A percentile compares a stretch with the other conserved stretches of the same genome.
phyloP scores from a whole-genome alignment of 345 rosid genomes.

The Carallia brachiata region DNA sequence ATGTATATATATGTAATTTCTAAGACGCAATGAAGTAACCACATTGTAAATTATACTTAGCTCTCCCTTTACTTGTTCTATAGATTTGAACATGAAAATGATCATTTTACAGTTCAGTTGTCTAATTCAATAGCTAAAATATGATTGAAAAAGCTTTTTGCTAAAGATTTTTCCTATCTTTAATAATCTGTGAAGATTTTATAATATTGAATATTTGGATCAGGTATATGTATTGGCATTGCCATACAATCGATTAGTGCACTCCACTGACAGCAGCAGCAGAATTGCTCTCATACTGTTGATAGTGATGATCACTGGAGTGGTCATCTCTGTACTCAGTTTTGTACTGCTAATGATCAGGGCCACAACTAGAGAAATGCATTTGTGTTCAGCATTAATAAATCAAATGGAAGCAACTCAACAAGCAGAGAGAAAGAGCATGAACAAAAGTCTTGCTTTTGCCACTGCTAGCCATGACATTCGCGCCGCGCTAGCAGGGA shows the following conservation, averaged over 20 bases:
- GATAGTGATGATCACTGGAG: slow-evolving; percentile 20
- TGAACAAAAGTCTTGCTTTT: slow-evolving; percentile 68
- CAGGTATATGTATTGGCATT: slow-evolving; percentile 59
- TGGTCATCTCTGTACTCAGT: slow-evolving; percentile 24
- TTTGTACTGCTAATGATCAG: slow-evolving; percentile 37
- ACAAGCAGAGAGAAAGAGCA: slow-evolving; percentile 72
- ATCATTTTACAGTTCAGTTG: no score
- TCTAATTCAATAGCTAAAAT: no score
- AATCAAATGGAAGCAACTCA: slow-evolving; percentile 78
- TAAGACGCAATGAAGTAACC: no score
- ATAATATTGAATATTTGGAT: not conserved
- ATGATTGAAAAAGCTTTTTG: no score
- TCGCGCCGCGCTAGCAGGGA: slow-evolving; percentile 60
- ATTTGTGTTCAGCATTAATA: slow-evolving; percentile 44
- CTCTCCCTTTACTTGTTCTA: no score
- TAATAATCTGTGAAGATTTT: not conserved
- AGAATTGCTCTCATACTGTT: slow-evolving; percentile 28
- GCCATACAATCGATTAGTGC: slow-evolving; percentile 29
- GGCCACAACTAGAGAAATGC: slow-evolving; percentile 50
- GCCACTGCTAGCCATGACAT: slow-evolving; percentile 82
- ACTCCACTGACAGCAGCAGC: slow-evolving; percentile 20
- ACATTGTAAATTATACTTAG: no score
- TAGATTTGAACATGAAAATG: no score
- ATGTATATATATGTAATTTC: no score
- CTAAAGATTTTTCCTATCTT: no score